Evolutionary conservation across 2,329 filamentous ascomycete species (phyloP).

Genomic region (Fusarium palustre): DNA sequence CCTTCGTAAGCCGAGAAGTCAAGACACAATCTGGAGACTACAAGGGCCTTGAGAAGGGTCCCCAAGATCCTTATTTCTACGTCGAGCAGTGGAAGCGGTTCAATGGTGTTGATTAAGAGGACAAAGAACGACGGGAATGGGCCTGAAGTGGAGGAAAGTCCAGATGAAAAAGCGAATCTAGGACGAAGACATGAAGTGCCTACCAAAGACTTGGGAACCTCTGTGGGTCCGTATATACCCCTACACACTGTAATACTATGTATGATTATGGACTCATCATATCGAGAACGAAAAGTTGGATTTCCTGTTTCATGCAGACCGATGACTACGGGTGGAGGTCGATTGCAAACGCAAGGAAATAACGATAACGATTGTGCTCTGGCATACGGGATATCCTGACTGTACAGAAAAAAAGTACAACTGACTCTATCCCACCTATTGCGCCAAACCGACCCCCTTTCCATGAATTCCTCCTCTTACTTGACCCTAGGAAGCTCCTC

Average conservation of each 20-base stretch:
- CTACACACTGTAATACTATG: constrained; percentile 48
- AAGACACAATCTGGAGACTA: constrained; percentile 65
- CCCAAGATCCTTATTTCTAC: constrained; percentile 71
- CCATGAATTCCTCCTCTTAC: constrained; percentile 22
- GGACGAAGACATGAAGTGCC: constrained; percentile 10
- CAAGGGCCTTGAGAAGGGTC: constrained; percentile 64
- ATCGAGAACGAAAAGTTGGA: constrained; percentile 26
- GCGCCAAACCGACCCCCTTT: constrained; percentile 23
- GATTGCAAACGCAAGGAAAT: constrained; percentile 22
- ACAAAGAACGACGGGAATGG: background rate
- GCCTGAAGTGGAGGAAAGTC: background rate
- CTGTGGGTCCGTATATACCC: constrained; percentile 49
- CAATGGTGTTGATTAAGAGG: constrained; percentile 69
- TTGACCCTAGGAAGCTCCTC: constrained; percentile 55
- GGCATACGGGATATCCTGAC: constrained; percentile 29
- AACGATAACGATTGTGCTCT: constrained; percentile 28
- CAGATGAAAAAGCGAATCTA: constrained; percentile 6
- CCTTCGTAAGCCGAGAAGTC: constrained; percentile 77
- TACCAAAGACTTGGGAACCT: constrained; percentile 34
- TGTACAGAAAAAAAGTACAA: constrained; percentile 30
- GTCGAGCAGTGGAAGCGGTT: constrained; percentile 74
- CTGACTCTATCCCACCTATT: constrained; percentile 24
- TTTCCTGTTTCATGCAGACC: constrained; percentile 5
- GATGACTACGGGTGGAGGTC: constrained; percentile 19
- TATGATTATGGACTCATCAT: constrained; percentile 45